These are phyloP conservation scores for Thalassiosira livingstoniorum DNA, from an alignment of 352 stramenopile genomes.

Conservation along the genomic window DNA sequence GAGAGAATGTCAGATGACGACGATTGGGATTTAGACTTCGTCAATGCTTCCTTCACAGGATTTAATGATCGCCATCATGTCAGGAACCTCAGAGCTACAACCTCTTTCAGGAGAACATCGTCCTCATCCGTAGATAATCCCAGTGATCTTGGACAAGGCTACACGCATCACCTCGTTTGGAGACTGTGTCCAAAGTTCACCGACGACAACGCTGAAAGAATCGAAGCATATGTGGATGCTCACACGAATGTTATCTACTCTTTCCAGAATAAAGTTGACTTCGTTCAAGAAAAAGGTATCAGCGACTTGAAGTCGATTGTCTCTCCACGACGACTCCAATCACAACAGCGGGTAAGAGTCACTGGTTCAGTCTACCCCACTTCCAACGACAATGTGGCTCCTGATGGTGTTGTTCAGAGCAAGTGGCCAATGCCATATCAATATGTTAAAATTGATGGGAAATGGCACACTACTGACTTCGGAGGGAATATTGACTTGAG, in stretches of 20 bases:
- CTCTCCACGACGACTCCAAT: no score
- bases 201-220: not conserved
- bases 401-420: not conserved
- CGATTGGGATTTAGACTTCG: no score
- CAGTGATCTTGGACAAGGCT: not conserved
- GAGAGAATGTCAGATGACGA: no score
- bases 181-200: not conserved
- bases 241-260: not conserved
- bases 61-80: no score
- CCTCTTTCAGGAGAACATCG: no score
- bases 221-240: not conserved
- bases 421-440: not conserved
- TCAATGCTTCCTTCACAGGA: no score
- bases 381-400: not conserved
- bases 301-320: no score
- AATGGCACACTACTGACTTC: not conserved
- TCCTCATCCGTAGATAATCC: no score
- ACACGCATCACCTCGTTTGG: not conserved
- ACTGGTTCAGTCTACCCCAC: not conserved
- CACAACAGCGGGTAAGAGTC: no score
- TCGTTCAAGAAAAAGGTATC: not conserved
- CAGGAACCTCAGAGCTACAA: no score
- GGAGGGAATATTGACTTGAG: not conserved
- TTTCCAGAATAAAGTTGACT: constrained; percentile 11
- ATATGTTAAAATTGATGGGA: not conserved